Percentiles rank a stretch among this genome's conserved stretches.
These are phyloP conservation scores for Silene noctiflora DNA, from an alignment of 179 eudicot genomes.

Conservation along the genomic window DNA sequence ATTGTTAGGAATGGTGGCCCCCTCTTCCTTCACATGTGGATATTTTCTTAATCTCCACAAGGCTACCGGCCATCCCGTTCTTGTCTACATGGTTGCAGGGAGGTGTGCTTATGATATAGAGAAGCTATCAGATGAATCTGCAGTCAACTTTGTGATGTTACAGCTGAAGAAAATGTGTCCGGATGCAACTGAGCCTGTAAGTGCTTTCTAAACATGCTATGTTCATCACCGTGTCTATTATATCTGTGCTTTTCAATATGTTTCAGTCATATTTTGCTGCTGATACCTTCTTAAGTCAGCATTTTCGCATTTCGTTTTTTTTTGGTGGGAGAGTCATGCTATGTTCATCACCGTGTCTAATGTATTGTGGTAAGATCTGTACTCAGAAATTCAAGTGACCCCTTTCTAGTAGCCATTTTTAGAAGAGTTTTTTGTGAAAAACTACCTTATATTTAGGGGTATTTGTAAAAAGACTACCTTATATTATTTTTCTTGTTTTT, in stretches of 20 bases:
- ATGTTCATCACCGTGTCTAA: background rate
- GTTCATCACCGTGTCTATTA: background rate
- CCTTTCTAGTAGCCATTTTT: background rate
- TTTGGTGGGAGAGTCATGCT: no score
- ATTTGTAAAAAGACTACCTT: no score
- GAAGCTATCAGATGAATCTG: conserved; percentile 73
- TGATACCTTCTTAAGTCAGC: no score
- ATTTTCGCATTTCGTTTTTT: no score
- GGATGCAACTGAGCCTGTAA: conserved; percentile 77
- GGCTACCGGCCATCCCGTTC: conserved; percentile 85
- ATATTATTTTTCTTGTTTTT: no score
- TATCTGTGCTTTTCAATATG: no score
- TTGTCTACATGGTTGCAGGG: conserved; percentile 98
- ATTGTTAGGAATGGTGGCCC: conserved; percentile 78
- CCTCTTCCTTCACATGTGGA: conserved; percentile 83
- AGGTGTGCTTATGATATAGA: conserved; percentile 82
- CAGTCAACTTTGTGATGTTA: conserved; percentile 70
- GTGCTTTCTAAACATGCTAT: conserved; percentile 18
- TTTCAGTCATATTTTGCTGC: no score
- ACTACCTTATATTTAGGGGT: no score
- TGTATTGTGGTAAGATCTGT: background rate
- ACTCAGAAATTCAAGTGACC: background rate
- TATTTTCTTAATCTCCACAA: conserved; percentile 97
- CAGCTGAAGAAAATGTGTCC: conserved; percentile 95
- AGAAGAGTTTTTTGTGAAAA: no score